phyloP scores from a whole-genome alignment of 2,329 filamentous ascomycete species.

The Xylaria sp. region DNA sequence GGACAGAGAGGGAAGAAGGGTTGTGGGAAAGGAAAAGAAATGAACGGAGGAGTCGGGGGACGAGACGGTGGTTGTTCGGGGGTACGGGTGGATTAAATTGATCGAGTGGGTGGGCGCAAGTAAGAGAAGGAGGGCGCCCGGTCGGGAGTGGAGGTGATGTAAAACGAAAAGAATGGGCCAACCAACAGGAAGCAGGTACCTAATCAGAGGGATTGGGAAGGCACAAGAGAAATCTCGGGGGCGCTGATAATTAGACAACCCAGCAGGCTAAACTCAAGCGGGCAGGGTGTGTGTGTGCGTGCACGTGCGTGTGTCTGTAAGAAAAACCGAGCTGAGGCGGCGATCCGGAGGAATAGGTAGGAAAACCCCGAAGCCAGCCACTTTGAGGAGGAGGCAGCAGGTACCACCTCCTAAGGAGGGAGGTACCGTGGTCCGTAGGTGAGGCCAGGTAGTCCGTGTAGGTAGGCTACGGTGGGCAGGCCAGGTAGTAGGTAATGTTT shows the following conservation, averaged over 20 bases:
- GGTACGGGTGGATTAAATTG: conserved; percentile 31
- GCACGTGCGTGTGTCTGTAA: background rate
- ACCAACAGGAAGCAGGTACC: conserved; percentile 13
- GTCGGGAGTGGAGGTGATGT: conserved; percentile 31
- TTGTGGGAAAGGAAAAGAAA: conserved; percentile 25
- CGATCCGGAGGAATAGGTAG: conserved; percentile 7
- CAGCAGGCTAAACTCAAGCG: conserved; percentile 1
- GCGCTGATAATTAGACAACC: background rate
- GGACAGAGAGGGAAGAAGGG: conserved; percentile 21
- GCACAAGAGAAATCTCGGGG: background rate
- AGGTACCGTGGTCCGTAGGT: background rate
- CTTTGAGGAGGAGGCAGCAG: background rate
- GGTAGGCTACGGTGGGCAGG: too few species aligned
- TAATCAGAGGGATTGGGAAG: conserved; percentile 2
- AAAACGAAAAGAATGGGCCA: conserved; percentile 6
- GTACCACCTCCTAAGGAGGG: background rate
- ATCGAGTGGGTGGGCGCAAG: conserved; percentile 21
- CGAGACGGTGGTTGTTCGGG: conserved; percentile 31
- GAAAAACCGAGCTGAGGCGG: conserved; percentile 7
- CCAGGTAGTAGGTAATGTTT: too few species aligned
- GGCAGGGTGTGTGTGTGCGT: conserved; percentile 7
- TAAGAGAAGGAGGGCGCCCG: conserved; percentile 26
- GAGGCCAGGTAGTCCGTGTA: too few species aligned
- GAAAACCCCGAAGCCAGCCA: background rate
- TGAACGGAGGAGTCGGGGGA: conserved; percentile 30